A percentile compares a stretch with the other conserved stretches of the same genome.
These are phyloP conservation scores for Aspergillus phoenicis DNA, from an alignment of 2,329 filamentous ascomycete genomes.

Conservation along the genomic window DNA sequence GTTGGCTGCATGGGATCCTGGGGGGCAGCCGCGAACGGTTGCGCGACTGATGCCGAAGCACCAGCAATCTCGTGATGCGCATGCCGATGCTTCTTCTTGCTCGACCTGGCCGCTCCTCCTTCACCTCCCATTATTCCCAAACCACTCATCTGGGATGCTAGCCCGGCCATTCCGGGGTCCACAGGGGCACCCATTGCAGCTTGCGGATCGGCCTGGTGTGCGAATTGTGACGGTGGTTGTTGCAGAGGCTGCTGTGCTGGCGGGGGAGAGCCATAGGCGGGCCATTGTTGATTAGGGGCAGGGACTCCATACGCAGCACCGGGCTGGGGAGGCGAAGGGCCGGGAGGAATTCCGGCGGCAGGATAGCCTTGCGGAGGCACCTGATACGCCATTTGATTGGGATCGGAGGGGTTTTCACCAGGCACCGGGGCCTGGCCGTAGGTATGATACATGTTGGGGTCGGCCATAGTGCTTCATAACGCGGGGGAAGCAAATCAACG, in stretches of 20 bases:
- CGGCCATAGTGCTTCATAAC: conserved; percentile 45
- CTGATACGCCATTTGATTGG: conserved; percentile 52
- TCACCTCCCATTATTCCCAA: conserved; percentile 66
- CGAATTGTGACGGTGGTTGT: conserved; percentile 28
- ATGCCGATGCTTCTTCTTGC: conserved; percentile 92
- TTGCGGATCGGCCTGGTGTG: conserved; percentile 33
- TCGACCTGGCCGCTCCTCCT: conserved; percentile 43
- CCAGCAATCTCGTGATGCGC: conserved; percentile 86
- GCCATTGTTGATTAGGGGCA: conserved; percentile 36
- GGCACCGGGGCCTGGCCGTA: conserved; percentile 37
- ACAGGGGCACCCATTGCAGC: conserved; percentile 27
- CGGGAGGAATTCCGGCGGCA: conserved; percentile 37
- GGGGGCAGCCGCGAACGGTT: conserved; percentile 64
- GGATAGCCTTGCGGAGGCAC: conserved; percentile 56
- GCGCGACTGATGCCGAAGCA: conserved; percentile 54
- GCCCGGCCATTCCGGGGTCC: conserved; percentile 41
- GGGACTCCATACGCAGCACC: conserved; percentile 39
- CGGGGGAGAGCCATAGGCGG: conserved; percentile 30
- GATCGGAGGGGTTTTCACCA: conserved; percentile 58
- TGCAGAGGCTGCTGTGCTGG: conserved; percentile 27
- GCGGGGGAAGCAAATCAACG: conserved; percentile 14
- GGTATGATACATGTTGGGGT: conserved; percentile 45
- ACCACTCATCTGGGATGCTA: conserved; percentile 71
- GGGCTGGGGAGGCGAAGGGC: conserved; percentile 43
- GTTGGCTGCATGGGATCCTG: conserved; percentile 50